A percentile compares a stretch with the other conserved stretches of the same genome.
Conservation (phyloP, 495 filamentous ascomycete genomes). For the Mycothermus thermophilus region DNA sequence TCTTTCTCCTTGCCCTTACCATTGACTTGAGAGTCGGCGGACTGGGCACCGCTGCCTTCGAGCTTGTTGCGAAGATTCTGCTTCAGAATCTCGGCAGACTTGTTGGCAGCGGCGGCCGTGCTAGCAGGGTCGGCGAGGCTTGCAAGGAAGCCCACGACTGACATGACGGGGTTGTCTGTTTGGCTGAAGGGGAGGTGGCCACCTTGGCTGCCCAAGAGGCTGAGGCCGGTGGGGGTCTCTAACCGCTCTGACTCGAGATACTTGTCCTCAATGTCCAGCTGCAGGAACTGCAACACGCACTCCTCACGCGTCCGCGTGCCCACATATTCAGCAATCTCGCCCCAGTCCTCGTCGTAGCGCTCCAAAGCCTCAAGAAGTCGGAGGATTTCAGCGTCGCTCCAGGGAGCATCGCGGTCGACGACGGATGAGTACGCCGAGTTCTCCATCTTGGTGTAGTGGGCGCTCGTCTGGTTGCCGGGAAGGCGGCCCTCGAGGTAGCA, state of each 20-base stretch:
- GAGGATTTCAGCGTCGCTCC: conserved; percentile 80
- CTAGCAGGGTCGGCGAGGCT: conserved; percentile 75
- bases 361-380: conserved; percentile 80
- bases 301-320: conserved; percentile 86
- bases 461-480: conserved; percentile 53
- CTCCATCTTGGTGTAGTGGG: conserved; percentile 76
- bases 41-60: conserved; percentile 48
- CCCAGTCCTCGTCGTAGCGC: conserved; percentile 89
- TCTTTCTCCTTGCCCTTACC: conserved; percentile 43
- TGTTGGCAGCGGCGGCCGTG: conserved; percentile 76
- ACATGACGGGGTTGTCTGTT: conserved; percentile 88
- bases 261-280: conserved; percentile 80
- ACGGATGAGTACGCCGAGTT: conserved; percentile 61
- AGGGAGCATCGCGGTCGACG: conserved; percentile 69
- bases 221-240: conserved; percentile 43
- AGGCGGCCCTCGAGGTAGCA: conserved; percentile 75
- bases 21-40: conserved; percentile 15
- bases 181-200: conserved; percentile 76
- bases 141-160: conserved; percentile 83
- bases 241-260: conserved; percentile 64
- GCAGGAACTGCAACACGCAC: conserved; percentile 90
- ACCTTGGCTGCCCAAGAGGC: conserved; percentile 45
- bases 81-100: conserved; percentile 70
- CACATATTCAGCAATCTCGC: conserved; percentile 78
- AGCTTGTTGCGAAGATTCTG: conserved; percentile 59